Evolutionary conservation across 2,329 filamentous ascomycete species (phyloP).

Genomic region (Aspergillus pseudoglaucus): DNA sequence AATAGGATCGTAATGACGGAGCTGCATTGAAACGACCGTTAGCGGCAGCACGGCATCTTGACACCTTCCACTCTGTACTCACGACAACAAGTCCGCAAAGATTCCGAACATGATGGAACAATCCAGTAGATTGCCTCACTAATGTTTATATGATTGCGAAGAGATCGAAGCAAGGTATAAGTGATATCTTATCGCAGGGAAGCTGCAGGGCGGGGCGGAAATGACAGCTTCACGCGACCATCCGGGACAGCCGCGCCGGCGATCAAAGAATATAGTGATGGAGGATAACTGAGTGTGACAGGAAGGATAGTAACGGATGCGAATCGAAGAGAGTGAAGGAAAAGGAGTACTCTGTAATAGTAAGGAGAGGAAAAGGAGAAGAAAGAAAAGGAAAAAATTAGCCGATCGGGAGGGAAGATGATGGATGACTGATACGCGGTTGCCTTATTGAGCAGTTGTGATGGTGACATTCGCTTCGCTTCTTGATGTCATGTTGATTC

Average conservation of each 20-base stretch:
- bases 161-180: neutral
- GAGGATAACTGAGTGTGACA: neutral
- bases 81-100: conserved; percentile 72
- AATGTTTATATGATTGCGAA: neutral
- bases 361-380: conserved; percentile 4
- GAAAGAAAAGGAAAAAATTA: conserved; percentile 7
- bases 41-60: neutral
- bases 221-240: conserved; percentile 13
- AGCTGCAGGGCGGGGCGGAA: conserved; percentile 11
- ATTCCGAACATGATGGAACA: conserved; percentile 63
- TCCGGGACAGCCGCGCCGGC: no score
- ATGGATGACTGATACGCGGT: conserved; percentile 5
- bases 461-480: neutral
- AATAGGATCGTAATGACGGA: conserved; percentile 85
- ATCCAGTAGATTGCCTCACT: neutral
- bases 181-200: conserved; percentile 1
- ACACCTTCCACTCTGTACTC: conserved; percentile 34
- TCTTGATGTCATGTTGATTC: neutral
- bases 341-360: no score
- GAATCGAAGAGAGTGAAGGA: neutral
- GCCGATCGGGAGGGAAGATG: neutral
- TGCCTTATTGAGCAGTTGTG: conserved; percentile 6
- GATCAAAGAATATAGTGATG: neutral
- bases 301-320: neutral
- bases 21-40: conserved; percentile 43